A percentile compares a stretch with the other conserved stretches of the same genome.
Evolutionary conservation across 805 yeast genomes (phyloP).

Genomic region (Kuraishia floccosa): DNA sequence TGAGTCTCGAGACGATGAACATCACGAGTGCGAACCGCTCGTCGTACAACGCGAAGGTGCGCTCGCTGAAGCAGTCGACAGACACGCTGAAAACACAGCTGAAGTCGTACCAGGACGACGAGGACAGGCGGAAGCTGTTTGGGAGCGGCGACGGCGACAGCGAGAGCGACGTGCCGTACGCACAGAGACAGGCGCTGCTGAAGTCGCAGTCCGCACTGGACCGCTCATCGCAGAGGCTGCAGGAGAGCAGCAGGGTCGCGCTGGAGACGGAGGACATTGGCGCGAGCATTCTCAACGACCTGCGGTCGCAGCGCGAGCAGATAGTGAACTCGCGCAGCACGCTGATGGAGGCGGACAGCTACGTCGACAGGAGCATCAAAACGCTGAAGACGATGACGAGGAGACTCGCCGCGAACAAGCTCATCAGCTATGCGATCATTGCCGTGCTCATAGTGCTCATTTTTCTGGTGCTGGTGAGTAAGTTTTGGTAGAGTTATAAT

Average conservation of each 20-base stretch:
- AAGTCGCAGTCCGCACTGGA: slow-evolving; percentile 73
- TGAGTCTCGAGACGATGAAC: slow-evolving; percentile 77
- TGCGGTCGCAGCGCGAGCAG: slow-evolving; percentile 91
- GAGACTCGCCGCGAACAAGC: slow-evolving; percentile 81
- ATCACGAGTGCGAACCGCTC: slow-evolving; percentile 70
- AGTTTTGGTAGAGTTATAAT: slow-evolving; percentile 40
- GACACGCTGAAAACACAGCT: slow-evolving; percentile 46
- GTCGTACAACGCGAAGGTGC: slow-evolving; percentile 58
- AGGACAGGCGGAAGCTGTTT: slow-evolving; percentile 63
- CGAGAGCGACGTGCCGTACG: slow-evolving; percentile 21
- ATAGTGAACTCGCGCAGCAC: slow-evolving; percentile 78
- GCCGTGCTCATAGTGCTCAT: slow-evolving; percentile 78
- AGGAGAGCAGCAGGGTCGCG: slow-evolving; percentile 85
- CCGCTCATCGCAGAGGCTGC: slow-evolving; percentile 69
- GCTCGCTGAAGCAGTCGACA: slow-evolving; percentile 54
- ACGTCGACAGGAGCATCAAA: slow-evolving; percentile 80
- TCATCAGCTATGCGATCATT: slow-evolving; percentile 84
- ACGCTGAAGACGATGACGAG: slow-evolving; percentile 89
- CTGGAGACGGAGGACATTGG: slow-evolving; percentile 89
- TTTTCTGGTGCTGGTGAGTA: slow-evolving; percentile 71
- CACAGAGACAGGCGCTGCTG: slow-evolving; percentile 74
- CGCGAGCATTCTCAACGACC: slow-evolving; percentile 76
- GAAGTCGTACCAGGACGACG: slow-evolving; percentile 50
- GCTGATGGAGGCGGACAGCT: slow-evolving; percentile 79
- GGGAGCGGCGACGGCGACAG: slow-evolving; percentile 33